A percentile compares a stretch with the other conserved stretches of the same genome.
Conservation (phyloP, 352 stramenopile species). For the Pythium pyrilobum region DNA sequence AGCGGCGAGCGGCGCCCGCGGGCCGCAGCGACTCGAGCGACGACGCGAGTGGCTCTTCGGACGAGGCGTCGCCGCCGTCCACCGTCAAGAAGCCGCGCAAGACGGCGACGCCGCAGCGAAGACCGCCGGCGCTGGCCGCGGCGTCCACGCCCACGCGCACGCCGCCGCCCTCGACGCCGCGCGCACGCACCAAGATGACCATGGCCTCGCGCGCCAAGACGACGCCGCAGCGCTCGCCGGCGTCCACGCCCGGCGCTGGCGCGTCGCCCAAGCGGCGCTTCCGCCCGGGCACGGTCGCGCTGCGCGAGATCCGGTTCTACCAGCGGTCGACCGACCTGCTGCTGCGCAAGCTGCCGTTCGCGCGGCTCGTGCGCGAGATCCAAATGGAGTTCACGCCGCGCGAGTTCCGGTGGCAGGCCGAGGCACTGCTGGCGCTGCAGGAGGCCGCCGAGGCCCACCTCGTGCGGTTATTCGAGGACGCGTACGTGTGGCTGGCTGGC, state of each 20-base stretch:
- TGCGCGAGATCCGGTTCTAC: constrained; percentile 96
- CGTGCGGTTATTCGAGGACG: constrained; percentile 94
- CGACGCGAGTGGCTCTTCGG: background rate
- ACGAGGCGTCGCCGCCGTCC: constrained; percentile 18
- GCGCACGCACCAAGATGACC: constrained; percentile 12
- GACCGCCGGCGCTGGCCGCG: constrained; percentile 1
- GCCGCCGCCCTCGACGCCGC: constrained; percentile 3
- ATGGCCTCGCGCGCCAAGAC: constrained; percentile 10
- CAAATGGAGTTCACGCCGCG: constrained; percentile 81
- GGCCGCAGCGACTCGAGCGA: constrained; percentile 8
- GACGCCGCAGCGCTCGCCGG: constrained; percentile 23
- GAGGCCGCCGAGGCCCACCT: constrained; percentile 95
- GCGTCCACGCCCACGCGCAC: background rate
- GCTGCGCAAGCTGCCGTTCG: constrained; percentile 96
- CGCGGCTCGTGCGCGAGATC: constrained; percentile 92
- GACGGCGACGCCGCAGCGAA: constrained; percentile 12
- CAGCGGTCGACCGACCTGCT: constrained; percentile 95
- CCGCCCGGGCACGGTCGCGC: constrained; percentile 66
- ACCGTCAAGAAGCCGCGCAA: constrained; percentile 22
- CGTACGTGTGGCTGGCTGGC: constrained; percentile 44
- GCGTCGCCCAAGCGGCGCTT: constrained; percentile 43
- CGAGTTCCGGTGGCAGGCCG: constrained; percentile 87
- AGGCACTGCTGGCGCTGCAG: constrained; percentile 90
- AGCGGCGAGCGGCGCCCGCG: constrained; percentile 20
- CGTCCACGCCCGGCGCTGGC: constrained; percentile 4